Evolutionary conservation across 2,329 filamentous ascomycete genomes (phyloP).

Genomic region (Aspergillus arachidicola): DNA sequence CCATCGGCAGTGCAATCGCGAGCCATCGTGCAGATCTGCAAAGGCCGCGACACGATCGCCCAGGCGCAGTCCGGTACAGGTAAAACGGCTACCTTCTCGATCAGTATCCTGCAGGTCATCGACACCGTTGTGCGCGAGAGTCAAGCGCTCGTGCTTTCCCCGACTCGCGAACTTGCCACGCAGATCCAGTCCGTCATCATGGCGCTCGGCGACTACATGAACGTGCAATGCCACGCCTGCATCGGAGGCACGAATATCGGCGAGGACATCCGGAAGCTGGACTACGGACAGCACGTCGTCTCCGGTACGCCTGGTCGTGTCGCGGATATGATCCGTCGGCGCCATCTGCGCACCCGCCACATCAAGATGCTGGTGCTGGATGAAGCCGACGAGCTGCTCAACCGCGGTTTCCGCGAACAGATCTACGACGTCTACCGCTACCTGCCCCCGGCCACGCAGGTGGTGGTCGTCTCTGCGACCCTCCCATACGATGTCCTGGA

Average conservation of each 20-base stretch:
- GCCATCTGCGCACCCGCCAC: slow-evolving; percentile 71
- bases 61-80: slow-evolving; percentile 96
- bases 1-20: slow-evolving; percentile 97
- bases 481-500: slow-evolving; percentile 97
- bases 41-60: slow-evolving; percentile 96
- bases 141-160: slow-evolving; percentile 91
- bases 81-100: slow-evolving; percentile 96
- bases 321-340: slow-evolving; percentile 77
- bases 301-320: slow-evolving; percentile 97
- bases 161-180: slow-evolving; percentile 92
- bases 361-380: slow-evolving; percentile 81
- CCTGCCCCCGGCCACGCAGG: slow-evolving; percentile 92
- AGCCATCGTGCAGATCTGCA: slow-evolving; percentile 98
- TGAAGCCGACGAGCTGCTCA: slow-evolving; percentile 77
- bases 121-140: slow-evolving; percentile 90
- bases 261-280: slow-evolving; percentile 95
- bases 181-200: slow-evolving; percentile 99
- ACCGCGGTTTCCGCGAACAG: slow-evolving; percentile 95
- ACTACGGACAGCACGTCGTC: slow-evolving; percentile 97
- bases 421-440: slow-evolving; percentile 99
- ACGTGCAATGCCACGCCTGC: slow-evolving; percentile 97
- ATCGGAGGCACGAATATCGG: slow-evolving; percentile 98
- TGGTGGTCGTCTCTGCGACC: slow-evolving; percentile 96
- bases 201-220: slow-evolving; percentile 99
- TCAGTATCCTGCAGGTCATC: slow-evolving; percentile 94